phyloP scores from a whole-genome alignment of 495 filamentous ascomycete species.

The Lasiosphaeria miniovina region DNA sequence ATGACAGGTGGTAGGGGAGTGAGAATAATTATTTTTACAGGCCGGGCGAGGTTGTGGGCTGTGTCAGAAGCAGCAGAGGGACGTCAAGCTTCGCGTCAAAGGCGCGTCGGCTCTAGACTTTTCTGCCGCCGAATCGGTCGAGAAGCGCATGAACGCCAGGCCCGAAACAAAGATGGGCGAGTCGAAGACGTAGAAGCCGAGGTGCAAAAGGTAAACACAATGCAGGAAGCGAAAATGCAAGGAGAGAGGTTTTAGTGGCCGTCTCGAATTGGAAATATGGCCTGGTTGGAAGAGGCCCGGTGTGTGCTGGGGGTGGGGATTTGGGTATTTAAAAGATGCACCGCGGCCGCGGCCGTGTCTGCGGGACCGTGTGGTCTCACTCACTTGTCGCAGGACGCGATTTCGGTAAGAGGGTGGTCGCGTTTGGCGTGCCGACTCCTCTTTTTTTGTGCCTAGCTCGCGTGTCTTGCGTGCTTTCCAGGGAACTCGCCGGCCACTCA shows the following conservation, averaged over 20 bases:
- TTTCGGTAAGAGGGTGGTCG: conserved; percentile 27
- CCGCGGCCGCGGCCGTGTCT: conserved; percentile 27
- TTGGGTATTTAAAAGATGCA: conserved; percentile 32
- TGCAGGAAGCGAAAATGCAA: neutral
- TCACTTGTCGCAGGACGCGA: conserved; percentile 30
- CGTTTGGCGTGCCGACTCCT: conserved; percentile 22
- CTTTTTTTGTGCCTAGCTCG: conserved; percentile 7
- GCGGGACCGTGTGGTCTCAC: conserved; percentile 22
- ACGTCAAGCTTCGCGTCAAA: conserved; percentile 7
- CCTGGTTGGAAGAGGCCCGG: conserved; percentile 25
- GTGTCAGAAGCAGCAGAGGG: neutral
- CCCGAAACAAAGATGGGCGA: neutral
- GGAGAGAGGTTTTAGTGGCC: neutral
- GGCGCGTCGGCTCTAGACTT: conserved; percentile 13
- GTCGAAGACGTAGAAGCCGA: neutral
- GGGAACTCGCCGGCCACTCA: conserved; percentile 10
- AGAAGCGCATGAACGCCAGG: neutral
- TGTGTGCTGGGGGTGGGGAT: conserved; percentile 28
- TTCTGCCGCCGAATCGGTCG: conserved; percentile 5
- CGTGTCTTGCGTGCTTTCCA: conserved; percentile 16
- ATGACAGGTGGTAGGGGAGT: conserved; percentile 18
- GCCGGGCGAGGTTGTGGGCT: conserved; percentile 6
- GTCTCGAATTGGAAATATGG: conserved; percentile 19
- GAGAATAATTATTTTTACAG: neutral
- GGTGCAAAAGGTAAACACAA: conserved; percentile 1